Base-by-base conservation (phyloP, 2,329 filamentous ascomycete genomes). In the Neonectria coccinea region DNA sequence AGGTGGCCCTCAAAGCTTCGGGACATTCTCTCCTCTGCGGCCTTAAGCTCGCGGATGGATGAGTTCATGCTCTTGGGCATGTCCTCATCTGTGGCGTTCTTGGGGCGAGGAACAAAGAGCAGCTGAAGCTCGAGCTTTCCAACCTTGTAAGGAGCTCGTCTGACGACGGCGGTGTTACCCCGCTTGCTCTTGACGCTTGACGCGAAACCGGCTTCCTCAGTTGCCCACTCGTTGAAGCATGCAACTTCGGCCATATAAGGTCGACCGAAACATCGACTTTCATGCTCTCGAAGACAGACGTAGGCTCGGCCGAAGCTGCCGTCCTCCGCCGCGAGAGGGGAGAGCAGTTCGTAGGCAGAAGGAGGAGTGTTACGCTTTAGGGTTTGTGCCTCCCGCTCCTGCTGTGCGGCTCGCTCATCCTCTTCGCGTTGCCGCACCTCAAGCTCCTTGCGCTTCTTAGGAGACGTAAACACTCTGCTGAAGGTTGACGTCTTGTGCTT, bases 31-130 rank as follows among this genome's bases (percentile, higher is more conserved):
- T 92, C 91, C 77, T 97, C 94, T 2, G 95, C 94, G 56, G 95
- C 93, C 79, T 92, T 93, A 81, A 99, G 89, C 82, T 98, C 96
- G 18, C 96, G 88, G 72, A 98, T 92, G 78, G 94, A 97, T 47
- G 93, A 92, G 79, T 96, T 97, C 94, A 99, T 97, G 83, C 94
- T 97, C 89, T 98, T 98, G 59, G 96, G 96, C 93, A 99, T 97
- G 71, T 98, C 95, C 16, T 97, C 94, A 69, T 98, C 96, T 54
- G 89, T 89, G 31, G 90, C 86, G 48, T 91, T 92, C 83, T 93
- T 95, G 5, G 96, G 95, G 73, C 94, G 93, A 1, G 96, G 96
- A 1, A 99, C 94, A 75, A 97, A 99, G 14, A 99, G 85, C 9
- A 99, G 86, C 81, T 99, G 96, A 42, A 99, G 84, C 77, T 97